Conservation (phyloP, 306 rosid species). For the Crataegus laevigata region DNA sequence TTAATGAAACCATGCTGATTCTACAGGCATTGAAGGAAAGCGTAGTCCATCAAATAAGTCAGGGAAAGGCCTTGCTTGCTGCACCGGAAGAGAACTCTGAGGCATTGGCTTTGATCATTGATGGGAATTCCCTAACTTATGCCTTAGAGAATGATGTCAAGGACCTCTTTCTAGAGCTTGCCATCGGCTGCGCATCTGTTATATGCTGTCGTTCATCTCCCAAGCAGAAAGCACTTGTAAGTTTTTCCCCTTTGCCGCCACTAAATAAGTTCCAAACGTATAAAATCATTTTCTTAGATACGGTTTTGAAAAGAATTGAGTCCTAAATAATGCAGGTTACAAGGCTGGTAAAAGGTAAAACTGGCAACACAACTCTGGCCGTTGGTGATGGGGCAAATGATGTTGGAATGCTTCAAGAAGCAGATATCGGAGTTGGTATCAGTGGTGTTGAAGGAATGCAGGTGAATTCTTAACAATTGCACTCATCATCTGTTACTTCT, state of each 20-base stretch:
- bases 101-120: conserved; percentile 90
- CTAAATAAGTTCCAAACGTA: background rate
- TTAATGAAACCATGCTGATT: conserved; percentile 10
- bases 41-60: conserved; percentile 55
- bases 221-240: conserved; percentile 94
- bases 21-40: conserved; percentile 71
- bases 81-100: conserved; percentile 32
- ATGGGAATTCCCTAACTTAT: conserved; percentile 84
- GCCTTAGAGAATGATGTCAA: conserved; percentile 80
- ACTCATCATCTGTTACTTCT: conserved; percentile 1
- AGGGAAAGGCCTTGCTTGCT: conserved; percentile 45
- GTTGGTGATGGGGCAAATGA: conserved; percentile 99
- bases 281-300: background rate
- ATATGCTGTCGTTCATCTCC: conserved; percentile 99
- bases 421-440: conserved; percentile 94
- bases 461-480: conserved; percentile 38
- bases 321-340: conserved; percentile 49
- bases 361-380: conserved; percentile 77
- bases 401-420: conserved; percentile 99
- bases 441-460: conserved; percentile 99
- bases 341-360: conserved; percentile 64
- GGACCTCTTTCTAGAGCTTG: conserved; percentile 76
- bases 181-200: conserved; percentile 91
- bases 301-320: background rate
- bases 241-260: conserved; percentile 4